Conservation (phyloP, 2,329 filamentous ascomycete genomes). For the Diaporthe australafricana region DNA sequence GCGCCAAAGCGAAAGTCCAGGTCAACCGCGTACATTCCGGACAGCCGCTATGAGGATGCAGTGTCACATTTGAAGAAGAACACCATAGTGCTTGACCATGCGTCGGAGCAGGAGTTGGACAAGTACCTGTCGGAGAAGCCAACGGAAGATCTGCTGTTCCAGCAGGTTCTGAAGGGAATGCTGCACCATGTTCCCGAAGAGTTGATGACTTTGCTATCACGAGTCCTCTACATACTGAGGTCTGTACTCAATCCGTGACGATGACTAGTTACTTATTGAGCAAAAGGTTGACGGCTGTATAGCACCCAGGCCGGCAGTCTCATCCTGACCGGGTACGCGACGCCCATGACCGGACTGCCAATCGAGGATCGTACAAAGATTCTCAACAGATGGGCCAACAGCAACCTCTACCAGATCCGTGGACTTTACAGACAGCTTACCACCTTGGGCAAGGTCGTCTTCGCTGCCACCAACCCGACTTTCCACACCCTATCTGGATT, state of each 20-base stretch:
- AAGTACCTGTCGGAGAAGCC: slow-evolving; percentile 42
- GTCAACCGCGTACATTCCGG: slow-evolving; percentile 37
- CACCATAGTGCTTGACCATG: slow-evolving; percentile 27
- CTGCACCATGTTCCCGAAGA: slow-evolving; percentile 38
- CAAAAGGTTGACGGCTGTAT: not conserved
- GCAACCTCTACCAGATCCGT: slow-evolving; percentile 58
- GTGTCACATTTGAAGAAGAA: slow-evolving; percentile 25
- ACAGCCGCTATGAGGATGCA: slow-evolving; percentile 35
- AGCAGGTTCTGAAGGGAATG: slow-evolving; percentile 38
- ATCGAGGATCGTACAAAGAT: slow-evolving; percentile 43
- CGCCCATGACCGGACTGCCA: slow-evolving; percentile 33
- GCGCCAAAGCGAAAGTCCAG: slow-evolving; percentile 21
- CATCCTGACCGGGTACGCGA: slow-evolving; percentile 33
- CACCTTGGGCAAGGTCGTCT: slow-evolving; percentile 55
- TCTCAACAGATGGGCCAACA: slow-evolving; percentile 58
- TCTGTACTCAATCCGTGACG: not conserved
- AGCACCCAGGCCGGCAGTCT: slow-evolving; percentile 30
- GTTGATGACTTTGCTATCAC: slow-evolving; percentile 33
- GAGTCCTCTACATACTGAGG: slow-evolving; percentile 39
- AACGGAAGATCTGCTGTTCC: slow-evolving; percentile 38
- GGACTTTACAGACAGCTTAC: slow-evolving; percentile 57
- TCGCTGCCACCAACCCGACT: slow-evolving; percentile 57
- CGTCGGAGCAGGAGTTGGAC: slow-evolving; percentile 36
- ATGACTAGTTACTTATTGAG: not conserved
- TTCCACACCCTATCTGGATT: slow-evolving; percentile 57